Evolutionary conservation across 2,329 filamentous ascomycete species (phyloP).

Genomic region (Claviceps sp.): DNA sequence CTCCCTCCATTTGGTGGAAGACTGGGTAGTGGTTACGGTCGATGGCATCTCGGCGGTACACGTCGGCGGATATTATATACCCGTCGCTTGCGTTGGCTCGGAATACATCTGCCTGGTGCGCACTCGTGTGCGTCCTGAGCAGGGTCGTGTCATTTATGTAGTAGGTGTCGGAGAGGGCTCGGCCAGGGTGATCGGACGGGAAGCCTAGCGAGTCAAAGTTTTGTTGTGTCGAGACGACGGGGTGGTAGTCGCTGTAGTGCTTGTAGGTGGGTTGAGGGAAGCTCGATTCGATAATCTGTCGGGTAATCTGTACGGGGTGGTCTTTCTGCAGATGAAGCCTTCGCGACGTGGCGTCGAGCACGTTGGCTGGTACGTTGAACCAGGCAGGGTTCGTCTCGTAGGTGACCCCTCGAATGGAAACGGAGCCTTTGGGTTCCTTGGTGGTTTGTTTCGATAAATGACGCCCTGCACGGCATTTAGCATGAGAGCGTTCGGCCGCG

Average conservation of each 20-base stretch:
- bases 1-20: constrained; percentile 98
- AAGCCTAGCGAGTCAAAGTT: constrained; percentile 98
- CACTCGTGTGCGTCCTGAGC: constrained; percentile 84
- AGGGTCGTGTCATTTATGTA: constrained; percentile 80
- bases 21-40: constrained; percentile 92
- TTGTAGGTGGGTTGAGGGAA: constrained; percentile 63
- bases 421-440: neutral
- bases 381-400: constrained; percentile 60
- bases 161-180: constrained; percentile 83
- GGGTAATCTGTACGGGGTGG: constrained; percentile 82
- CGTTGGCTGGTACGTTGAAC: constrained; percentile 71
- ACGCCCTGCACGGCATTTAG: neutral
- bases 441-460: neutral
- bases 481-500: neutral
- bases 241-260: constrained; percentile 65
- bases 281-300: constrained; percentile 79
- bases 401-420: constrained; percentile 42
- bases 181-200: constrained; percentile 72
- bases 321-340: constrained; percentile 81
- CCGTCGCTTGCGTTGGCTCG: constrained; percentile 57
- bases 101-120: constrained; percentile 79
- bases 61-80: constrained; percentile 85
- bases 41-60: constrained; percentile 89
- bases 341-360: constrained; percentile 60
- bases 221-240: constrained; percentile 69